Conservation (phyloP, 1,284 basidiomycete genomes). For the Melanopsichium pennsylvanicum region DNA sequence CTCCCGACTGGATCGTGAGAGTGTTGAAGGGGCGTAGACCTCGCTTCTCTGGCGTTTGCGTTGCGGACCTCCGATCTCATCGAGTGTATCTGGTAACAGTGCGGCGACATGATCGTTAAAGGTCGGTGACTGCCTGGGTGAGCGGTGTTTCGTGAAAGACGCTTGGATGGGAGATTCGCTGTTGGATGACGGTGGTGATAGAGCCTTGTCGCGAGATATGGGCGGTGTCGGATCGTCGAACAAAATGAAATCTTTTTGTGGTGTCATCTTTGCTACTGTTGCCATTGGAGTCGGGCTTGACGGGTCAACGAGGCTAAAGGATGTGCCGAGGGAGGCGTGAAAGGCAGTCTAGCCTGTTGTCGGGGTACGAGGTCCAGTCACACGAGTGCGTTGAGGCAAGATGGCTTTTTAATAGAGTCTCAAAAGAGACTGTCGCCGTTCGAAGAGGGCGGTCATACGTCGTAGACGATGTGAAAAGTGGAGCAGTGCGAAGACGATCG, state of each 20-base stretch:
- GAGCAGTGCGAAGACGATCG: too few species aligned
- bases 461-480: too few species aligned
- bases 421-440: too few species aligned
- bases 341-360: too few species aligned
- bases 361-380: too few species aligned
- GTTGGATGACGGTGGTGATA: slow-evolving; percentile 2
- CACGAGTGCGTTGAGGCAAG: too few species aligned
- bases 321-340: neutral
- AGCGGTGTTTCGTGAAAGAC: slow-evolving; percentile 42
- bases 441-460: too few species aligned
- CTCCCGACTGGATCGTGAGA: slow-evolving; percentile 21
- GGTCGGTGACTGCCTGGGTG: slow-evolving; percentile 38
- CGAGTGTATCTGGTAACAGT: slow-evolving; percentile 21
- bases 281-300: slow-evolving; percentile 4
- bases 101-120: slow-evolving; percentile 34
- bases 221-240: slow-evolving; percentile 46
- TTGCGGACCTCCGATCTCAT: slow-evolving; percentile 24
- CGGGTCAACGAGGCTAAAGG: neutral
- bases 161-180: slow-evolving; percentile 2
- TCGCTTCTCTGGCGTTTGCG: slow-evolving; percentile 45
- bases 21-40: slow-evolving; percentile 15
- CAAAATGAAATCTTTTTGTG: slow-evolving; percentile 51
- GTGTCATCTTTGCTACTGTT: slow-evolving; percentile 15
- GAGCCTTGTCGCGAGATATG: neutral
- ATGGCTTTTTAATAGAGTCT: too few species aligned